Evolutionary conservation across 768 basidiomycete species (phyloP).

Genomic region (Pluteus cervinus): DNA sequence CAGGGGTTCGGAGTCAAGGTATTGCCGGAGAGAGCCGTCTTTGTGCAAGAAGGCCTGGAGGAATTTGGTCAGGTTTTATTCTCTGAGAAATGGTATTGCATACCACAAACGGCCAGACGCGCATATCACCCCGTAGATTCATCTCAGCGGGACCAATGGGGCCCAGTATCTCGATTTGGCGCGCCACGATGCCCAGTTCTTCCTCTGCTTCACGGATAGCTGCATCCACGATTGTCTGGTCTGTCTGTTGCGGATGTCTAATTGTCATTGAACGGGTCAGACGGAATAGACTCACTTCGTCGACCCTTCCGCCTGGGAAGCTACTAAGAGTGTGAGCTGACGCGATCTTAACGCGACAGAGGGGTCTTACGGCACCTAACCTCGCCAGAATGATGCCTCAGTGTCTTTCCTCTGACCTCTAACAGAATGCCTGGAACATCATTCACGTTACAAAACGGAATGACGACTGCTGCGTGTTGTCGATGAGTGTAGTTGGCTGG

Average conservation of each 20-base stretch:
- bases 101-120: slow-evolving; percentile 77
- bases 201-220: slow-evolving; percentile 73
- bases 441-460: slow-evolving; percentile 74
- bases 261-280: slow-evolving; percentile 7
- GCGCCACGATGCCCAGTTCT: slow-evolving; percentile 60
- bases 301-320: slow-evolving; percentile 71
- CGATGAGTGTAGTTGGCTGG: slow-evolving; percentile 12
- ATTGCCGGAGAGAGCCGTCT: no score
- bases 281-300: slow-evolving; percentile 37
- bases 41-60: slow-evolving; percentile 23
- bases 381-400: slow-evolving; percentile 75
- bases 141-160: slow-evolving; percentile 55
- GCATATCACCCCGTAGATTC: slow-evolving; percentile 49
- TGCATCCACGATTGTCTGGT: slow-evolving; percentile 44
- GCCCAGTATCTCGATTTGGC: slow-evolving; percentile 61
- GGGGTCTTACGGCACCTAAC: slow-evolving; percentile 47
- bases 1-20: slow-evolving; percentile 44
- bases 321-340: slow-evolving; percentile 24
- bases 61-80: background rate
- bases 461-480: slow-evolving; percentile 61
- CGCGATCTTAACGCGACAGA: background rate
- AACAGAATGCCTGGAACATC: slow-evolving; percentile 62
- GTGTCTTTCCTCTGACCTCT: slow-evolving; percentile 59
- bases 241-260: slow-evolving; percentile 31
- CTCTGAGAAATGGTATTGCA: background rate